Conservation (phyloP, 352 stramenopile species). For the Phytophthora colocasiae region DNA sequence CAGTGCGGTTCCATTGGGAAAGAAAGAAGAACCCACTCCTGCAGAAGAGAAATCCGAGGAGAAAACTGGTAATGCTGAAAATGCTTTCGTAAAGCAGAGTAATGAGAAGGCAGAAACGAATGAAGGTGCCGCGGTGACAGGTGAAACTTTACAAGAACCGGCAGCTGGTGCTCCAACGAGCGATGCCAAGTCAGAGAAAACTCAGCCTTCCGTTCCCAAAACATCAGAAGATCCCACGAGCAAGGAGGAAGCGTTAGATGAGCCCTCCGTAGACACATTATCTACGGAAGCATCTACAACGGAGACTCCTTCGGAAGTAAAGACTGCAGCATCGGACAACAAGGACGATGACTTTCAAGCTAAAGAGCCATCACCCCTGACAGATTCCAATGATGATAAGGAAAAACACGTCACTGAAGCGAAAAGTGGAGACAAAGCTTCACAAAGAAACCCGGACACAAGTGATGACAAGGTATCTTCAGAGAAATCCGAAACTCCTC, state of each 20-base stretch:
- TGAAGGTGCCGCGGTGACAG: not conserved
- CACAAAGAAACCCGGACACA: not conserved
- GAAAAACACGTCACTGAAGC: not conserved
- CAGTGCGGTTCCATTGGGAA: not conserved
- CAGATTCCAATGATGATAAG: constrained; percentile 1
- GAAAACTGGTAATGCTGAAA: not conserved
- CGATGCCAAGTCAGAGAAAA: constrained; percentile 11
- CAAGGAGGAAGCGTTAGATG: constrained; percentile 5
- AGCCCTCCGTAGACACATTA: constrained; percentile 2
- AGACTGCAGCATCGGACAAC: constrained; percentile 1
- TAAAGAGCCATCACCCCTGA: constrained; percentile 1
- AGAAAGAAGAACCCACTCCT: not conserved
- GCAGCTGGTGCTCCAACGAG: not conserved
- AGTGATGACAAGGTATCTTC: not conserved
- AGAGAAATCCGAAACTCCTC: not conserved
- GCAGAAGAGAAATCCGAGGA: constrained; percentile 11
- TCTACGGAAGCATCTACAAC: constrained; percentile 4
- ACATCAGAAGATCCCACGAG: not conserved
- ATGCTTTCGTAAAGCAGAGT: constrained; percentile 1
- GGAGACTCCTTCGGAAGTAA: constrained; percentile 2
- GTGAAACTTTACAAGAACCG: not conserved
- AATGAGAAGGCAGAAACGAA: constrained; percentile 12
- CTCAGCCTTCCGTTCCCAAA: not conserved
- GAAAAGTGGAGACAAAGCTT: not conserved
- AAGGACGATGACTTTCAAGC: constrained; percentile 8